phyloP scores from a whole-genome alignment of 208 protist genomes.

The Kentomonas sorsogonicus region DNA sequence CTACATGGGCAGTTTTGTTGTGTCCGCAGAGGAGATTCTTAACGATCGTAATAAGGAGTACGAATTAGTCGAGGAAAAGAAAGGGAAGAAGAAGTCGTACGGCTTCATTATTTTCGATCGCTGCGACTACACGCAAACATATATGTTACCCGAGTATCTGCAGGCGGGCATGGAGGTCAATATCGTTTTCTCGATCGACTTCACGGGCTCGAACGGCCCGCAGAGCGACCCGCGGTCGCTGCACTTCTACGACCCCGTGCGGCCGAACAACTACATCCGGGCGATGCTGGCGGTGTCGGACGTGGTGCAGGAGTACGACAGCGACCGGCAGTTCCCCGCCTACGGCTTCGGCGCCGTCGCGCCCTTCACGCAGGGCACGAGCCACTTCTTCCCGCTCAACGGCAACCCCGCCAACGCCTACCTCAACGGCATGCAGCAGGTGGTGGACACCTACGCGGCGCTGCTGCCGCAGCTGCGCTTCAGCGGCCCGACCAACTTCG shows the following conservation, averaged over 20 bases:
- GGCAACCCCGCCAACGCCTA: slow-evolving; percentile 33
- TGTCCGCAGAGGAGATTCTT: slow-evolving; percentile 16
- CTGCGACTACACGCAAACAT: slow-evolving; percentile 13
- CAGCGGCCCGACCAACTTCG: slow-evolving; percentile 67
- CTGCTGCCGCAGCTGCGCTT: slow-evolving; percentile 28
- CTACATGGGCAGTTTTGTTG: slow-evolving; percentile 17
- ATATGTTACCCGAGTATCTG: slow-evolving; percentile 56
- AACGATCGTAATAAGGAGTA: slow-evolving; percentile 11
- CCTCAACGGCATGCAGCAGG: slow-evolving; percentile 43
- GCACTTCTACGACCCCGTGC: slow-evolving; percentile 35
- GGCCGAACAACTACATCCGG: slow-evolving; percentile 38
- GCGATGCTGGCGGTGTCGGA: slow-evolving; percentile 33
- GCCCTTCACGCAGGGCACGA: slow-evolving; percentile 30
- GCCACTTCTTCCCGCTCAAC: slow-evolving; percentile 50
- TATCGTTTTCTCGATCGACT: slow-evolving; percentile 68
- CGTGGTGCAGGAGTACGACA: slow-evolving; percentile 51
- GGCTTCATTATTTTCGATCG: slow-evolving; percentile 35
- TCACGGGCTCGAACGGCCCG: slow-evolving; percentile 59
- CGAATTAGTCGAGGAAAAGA: slow-evolving; percentile 21
- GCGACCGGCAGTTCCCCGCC: slow-evolving; percentile 34
- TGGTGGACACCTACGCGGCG: slow-evolving; percentile 44
- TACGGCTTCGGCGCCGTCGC: slow-evolving; percentile 44
- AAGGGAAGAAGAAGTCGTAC: slow-evolving; percentile 27
- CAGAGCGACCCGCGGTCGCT: slow-evolving; percentile 41
- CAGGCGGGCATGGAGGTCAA: slow-evolving; percentile 45